Percentiles rank a stretch among this genome's conserved stretches.
phyloP scores from a whole-genome alignment of 2,329 filamentous ascomycete genomes.

The Arthrinium puccinioides region DNA sequence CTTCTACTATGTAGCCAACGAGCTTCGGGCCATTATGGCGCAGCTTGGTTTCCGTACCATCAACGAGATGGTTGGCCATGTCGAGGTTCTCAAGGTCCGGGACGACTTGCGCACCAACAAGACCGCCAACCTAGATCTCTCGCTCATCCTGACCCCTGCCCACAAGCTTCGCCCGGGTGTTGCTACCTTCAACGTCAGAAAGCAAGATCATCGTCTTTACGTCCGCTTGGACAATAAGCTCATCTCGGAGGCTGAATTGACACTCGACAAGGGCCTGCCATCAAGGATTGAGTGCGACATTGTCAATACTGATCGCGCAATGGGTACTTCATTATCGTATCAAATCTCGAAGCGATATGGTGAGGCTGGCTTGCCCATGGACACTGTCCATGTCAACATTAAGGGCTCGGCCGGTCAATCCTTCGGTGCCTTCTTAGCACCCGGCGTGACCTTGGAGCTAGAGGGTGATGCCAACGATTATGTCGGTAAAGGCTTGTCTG shows the following conservation, averaged over 20 bases:
- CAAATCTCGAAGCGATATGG: slow-evolving; percentile 91
- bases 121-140: slow-evolving; percentile 88
- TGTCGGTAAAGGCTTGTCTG: slow-evolving; percentile 90
- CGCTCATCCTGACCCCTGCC: slow-evolving; percentile 88
- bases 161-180: slow-evolving; percentile 91
- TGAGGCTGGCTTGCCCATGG: slow-evolving; percentile 79
- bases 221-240: slow-evolving; percentile 94
- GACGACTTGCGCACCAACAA: slow-evolving; percentile 84
- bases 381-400: slow-evolving; percentile 94
- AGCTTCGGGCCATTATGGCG: slow-evolving; percentile 94
- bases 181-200: slow-evolving; percentile 94
- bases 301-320: slow-evolving; percentile 90
- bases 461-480: slow-evolving; percentile 97
- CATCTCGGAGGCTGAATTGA: slow-evolving; percentile 89
- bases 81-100: slow-evolving; percentile 76
- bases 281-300: slow-evolving; percentile 93
- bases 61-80: slow-evolving; percentile 96
- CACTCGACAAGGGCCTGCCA: slow-evolving; percentile 87
- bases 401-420: slow-evolving; percentile 95
- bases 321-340: slow-evolving; percentile 92
- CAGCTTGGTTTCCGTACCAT: slow-evolving; percentile 90
- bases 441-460: slow-evolving; percentile 88
- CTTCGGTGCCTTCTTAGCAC: slow-evolving; percentile 88
- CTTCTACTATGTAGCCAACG: slow-evolving; percentile 96
- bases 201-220: slow-evolving; percentile 93